phyloP scores from a whole-genome alignment of 2,329 filamentous ascomycete genomes.

The Talaromyces islandicus region DNA sequence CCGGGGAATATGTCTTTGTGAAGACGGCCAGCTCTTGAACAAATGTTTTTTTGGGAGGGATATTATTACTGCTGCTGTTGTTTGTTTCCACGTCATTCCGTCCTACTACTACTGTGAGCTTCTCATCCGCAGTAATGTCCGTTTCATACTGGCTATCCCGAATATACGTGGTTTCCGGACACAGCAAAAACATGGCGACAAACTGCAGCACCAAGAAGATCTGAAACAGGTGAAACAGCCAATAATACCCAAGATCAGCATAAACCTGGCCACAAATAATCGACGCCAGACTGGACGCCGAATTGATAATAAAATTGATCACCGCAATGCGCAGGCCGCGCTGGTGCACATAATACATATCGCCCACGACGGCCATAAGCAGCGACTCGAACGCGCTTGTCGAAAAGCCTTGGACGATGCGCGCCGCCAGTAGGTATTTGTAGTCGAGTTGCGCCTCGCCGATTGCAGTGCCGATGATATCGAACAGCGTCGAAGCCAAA shows the following conservation, averaged over 20 bases:
- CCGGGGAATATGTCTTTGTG: slow-evolving; percentile 7
- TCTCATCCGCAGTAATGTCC: slow-evolving; percentile 6
- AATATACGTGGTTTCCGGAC: slow-evolving; percentile 22
- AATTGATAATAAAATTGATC: slow-evolving; percentile 20
- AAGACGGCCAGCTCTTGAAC: slow-evolving; percentile 14
- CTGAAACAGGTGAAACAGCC: slow-evolving; percentile 18
- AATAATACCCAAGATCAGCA: slow-evolving; percentile 12
- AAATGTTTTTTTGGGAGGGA: slow-evolving; percentile 14
- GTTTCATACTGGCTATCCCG: slow-evolving; percentile 15
- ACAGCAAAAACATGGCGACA: slow-evolving; percentile 21
- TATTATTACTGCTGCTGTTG: too few species aligned
- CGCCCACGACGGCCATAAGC: slow-evolving; percentile 13
- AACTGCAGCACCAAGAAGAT: slow-evolving; percentile 9
- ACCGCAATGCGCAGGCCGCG: slow-evolving; percentile 15
- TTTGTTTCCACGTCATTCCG: too few species aligned
- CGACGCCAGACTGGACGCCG: slow-evolving; percentile 18
- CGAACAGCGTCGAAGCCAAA: slow-evolving; percentile 16
- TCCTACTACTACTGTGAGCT: not conserved
- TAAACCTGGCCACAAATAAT: slow-evolving; percentile 18
- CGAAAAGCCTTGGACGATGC: slow-evolving; percentile 15
- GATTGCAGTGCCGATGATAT: slow-evolving; percentile 9
- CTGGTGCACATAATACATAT: slow-evolving; percentile 21
- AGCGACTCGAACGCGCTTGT: slow-evolving; percentile 9
- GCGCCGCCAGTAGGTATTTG: slow-evolving; percentile 15
- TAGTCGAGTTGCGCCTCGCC: slow-evolving; percentile 15